Base-by-base conservation (phyloP, 2,329 filamentous ascomycete species). In the Aspergillus sp. region DNA sequence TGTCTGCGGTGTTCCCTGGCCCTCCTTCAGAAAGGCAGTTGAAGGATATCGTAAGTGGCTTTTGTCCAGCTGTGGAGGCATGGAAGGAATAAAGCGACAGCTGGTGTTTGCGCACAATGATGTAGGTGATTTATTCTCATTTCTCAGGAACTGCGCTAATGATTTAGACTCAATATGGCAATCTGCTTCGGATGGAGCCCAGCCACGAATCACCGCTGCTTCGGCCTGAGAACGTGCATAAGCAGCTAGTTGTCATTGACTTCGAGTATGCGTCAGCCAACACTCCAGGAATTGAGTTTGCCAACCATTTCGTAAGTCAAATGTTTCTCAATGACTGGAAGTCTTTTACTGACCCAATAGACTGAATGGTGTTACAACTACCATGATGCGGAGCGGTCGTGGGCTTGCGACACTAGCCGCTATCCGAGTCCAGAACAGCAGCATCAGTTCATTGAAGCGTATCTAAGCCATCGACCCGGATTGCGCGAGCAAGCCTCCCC, bases 281-380 rank as follows among this genome's bases (percentile, higher is more conserved):
- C 73, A 83, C 89, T 0, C 88, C 87, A 0, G 95, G 92, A 1
- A 82, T 92, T 15, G 95, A 99, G 76, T 98, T 99, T 74, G 95
- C 92, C 60, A 99, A 99, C 75, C 95, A 99, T 77, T 99, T 99
- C 77, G 91, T 85, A 78, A 78, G 82, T 74, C 15, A 30, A 36
- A 1, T 13, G 12, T 17, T 13, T 6, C 1, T 21, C 17, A 15
- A 12, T 10, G 10, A n/a, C 5, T 23, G 13, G 7, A 19, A n/a
- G 12, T 28, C 12, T 3, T 9, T 36, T 39, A 32, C 68, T 70
- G 61, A 70, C 60, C 5, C 7, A 17, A 21, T 56, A 86, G 84
- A 87, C 91, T 1, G 95, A 99, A 78, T 99, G 95, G 95, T 91
- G 91, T 69, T 98, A 98, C 82, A 94, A 99, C 78, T 99, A 99